Percentiles rank a stretch among this genome's conserved stretches.
These are phyloP conservation scores for Aspergillus alliaceus DNA, from an alignment of 2,329 filamentous ascomycete genomes.

Conservation along the genomic window DNA sequence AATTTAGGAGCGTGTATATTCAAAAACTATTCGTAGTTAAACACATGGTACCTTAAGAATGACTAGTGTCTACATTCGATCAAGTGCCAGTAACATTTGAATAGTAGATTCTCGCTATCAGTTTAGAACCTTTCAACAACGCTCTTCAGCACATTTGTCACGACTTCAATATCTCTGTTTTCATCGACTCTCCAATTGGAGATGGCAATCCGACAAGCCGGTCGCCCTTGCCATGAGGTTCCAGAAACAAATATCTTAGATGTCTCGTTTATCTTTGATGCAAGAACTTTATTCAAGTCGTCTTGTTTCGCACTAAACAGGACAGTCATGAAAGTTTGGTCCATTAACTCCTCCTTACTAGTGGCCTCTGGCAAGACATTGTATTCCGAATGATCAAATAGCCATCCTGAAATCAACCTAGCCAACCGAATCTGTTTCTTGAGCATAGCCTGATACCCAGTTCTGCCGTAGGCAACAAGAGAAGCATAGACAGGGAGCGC, in stretches of 20 bases:
- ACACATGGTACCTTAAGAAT: not conserved
- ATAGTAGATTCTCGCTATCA: no score
- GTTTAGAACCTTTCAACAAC: conserved; percentile 43
- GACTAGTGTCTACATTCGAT: no score
- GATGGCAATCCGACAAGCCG: conserved; percentile 80
- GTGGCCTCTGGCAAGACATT: conserved; percentile 60
- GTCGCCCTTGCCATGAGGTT: conserved; percentile 71
- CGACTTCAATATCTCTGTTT: conserved; percentile 64
- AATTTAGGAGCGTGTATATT: not conserved
- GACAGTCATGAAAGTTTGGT: conserved; percentile 67
- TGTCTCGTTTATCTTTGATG: conserved; percentile 69
- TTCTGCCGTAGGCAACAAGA: conserved; percentile 69
- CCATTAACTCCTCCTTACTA: conserved; percentile 44
- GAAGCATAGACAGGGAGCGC: conserved; percentile 87
- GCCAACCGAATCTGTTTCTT: conserved; percentile 71
- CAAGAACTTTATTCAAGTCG: conserved; percentile 64
- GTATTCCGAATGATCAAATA: conserved; percentile 63
- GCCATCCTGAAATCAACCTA: conserved; percentile 63
- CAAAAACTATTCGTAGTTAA: not conserved
- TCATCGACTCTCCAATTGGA: conserved; percentile 80
- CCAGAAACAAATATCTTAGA: conserved; percentile 80
- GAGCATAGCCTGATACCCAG: conserved; percentile 69
- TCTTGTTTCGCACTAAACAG: conserved; percentile 73
- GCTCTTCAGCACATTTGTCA: conserved; percentile 61
- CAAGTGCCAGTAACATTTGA: no score